phyloP scores from a whole-genome alignment of 768 basidiomycete species.

The Pulveroboletus sp. region DNA sequence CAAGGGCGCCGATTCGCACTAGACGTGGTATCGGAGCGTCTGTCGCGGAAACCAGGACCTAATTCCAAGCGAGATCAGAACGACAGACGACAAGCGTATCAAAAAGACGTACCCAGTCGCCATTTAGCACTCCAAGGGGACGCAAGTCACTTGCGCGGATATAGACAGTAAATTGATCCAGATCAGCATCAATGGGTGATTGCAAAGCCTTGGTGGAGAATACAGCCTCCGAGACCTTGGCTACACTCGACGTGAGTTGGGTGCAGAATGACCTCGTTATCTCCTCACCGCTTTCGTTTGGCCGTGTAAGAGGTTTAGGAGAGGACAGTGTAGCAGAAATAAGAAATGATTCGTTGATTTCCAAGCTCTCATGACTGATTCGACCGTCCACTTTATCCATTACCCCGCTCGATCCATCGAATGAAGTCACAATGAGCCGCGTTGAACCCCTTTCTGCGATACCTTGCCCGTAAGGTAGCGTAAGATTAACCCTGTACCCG shows the following conservation, averaged over 20 bases:
- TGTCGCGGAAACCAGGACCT: slow-evolving; percentile 51
- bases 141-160: slow-evolving; percentile 60
- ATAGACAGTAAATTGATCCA: slow-evolving; percentile 58
- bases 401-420: slow-evolving; percentile 11
- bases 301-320: slow-evolving; percentile 9
- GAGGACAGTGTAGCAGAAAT: slow-evolving; percentile 44
- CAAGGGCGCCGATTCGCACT: slow-evolving; percentile 53
- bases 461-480: slow-evolving; percentile 76
- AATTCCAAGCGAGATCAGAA: slow-evolving; percentile 2
- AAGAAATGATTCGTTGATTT: slow-evolving; percentile 73
- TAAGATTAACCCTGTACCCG: slow-evolving; percentile 51
- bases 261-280: not conserved
- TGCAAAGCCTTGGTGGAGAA: slow-evolving; percentile 33
- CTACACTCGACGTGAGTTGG: not conserved
- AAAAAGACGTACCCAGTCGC: slow-evolving; percentile 65
- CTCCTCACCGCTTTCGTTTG: slow-evolving; percentile 8
- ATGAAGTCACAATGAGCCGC: slow-evolving; percentile 46
- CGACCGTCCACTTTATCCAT: slow-evolving; percentile 4
- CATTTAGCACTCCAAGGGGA: slow-evolving; percentile 60
- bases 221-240: slow-evolving; percentile 8
- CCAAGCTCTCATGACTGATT: slow-evolving; percentile 42
- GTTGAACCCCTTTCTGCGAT: slow-evolving; percentile 46
- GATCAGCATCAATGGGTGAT: slow-evolving; percentile 28
- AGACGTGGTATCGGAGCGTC: slow-evolving; percentile 42
- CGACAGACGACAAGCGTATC: not conserved